These are phyloP conservation scores for Chloranthus sessilifolius DNA, from an alignment of 164 flowering plant species.

Conservation along the genomic window DNA sequence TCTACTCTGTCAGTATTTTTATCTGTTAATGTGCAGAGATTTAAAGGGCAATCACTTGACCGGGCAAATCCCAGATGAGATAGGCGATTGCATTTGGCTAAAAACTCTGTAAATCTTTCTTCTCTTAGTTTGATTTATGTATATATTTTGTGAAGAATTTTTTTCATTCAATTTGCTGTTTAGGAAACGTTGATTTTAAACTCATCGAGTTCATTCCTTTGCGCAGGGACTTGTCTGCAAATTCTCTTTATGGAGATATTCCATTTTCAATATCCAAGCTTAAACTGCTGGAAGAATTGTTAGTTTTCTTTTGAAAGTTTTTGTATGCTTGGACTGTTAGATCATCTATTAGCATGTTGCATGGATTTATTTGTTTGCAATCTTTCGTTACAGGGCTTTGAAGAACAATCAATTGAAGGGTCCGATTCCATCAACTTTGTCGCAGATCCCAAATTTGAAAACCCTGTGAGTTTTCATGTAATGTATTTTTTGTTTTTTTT, in stretches of 20 bases:
- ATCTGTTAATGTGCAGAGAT: constrained; percentile 38
- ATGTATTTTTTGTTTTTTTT: not conserved
- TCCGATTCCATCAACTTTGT: constrained; percentile 86
- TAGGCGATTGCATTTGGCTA: constrained; percentile 64
- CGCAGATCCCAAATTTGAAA: constrained; percentile 84
- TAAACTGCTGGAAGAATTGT: constrained; percentile 74
- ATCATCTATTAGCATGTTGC: too few species aligned
- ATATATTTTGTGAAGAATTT: too few species aligned
- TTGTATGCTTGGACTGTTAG: too few species aligned
- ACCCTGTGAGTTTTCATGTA: constrained; percentile 45
- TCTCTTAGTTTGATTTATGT: too few species aligned
- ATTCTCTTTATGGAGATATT: constrained; percentile 69
- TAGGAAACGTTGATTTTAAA: too few species aligned
- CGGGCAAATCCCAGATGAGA: constrained; percentile 95
- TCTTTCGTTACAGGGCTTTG: constrained; percentile 46
- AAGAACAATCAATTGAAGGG: constrained; percentile 83
- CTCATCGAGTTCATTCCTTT: too few species aligned
- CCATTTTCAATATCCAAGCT: constrained; percentile 84
- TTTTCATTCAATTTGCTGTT: too few species aligned
- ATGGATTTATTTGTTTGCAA: too few species aligned
- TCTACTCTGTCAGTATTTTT: too few species aligned
- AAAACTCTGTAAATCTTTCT: constrained; percentile 38
- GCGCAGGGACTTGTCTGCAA: constrained; percentile 71
- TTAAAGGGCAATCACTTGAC: constrained; percentile 71
- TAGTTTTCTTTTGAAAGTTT: constrained; percentile 24